These are phyloP conservation scores for Eimeria acervulina DNA, from an alignment of 169 alveolate species.

Conservation along the genomic window DNA sequence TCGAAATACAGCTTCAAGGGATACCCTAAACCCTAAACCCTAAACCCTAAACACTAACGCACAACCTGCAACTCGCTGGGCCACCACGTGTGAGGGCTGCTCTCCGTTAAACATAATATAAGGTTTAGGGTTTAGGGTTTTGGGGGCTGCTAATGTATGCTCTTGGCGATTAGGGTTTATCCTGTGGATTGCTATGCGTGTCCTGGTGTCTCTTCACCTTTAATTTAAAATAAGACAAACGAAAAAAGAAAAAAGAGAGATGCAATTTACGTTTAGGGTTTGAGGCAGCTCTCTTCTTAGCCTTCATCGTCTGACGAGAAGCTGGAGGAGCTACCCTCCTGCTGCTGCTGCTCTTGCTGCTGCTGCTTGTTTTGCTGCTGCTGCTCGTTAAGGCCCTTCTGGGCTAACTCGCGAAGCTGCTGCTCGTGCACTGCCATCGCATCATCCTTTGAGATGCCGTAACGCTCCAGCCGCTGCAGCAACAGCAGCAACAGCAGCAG, in stretches of 20 bases:
- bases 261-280: no score
- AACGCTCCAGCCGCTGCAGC: slow-evolving; percentile 62
- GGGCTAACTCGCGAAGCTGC: slow-evolving; percentile 38
- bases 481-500: slow-evolving; percentile 48
- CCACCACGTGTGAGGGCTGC: neutral
- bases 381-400: slow-evolving; percentile 28
- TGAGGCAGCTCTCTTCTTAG: neutral
- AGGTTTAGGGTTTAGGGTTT: slow-evolving; percentile 2
- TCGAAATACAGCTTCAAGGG: no score
- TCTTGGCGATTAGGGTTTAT: neutral
- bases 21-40: neutral
- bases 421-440: slow-evolving; percentile 42
- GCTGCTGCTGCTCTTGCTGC: neutral
- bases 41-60: neutral
- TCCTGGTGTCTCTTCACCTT: neutral
- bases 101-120: neutral
- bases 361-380: slow-evolving; percentile 40
- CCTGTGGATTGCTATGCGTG: neutral
- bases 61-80: neutral
- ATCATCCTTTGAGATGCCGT: slow-evolving; percentile 28
- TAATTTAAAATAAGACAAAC: neutral
- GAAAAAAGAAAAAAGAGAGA: neutral
- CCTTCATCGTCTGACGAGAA: neutral
- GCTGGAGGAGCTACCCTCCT: neutral
- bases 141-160: no score